Percentiles rank a stretch among this genome's conserved stretches.
These are phyloP conservation scores for Houttuynia cordata DNA, from an alignment of 164 flowering plant genomes.

Conservation along the genomic window DNA sequence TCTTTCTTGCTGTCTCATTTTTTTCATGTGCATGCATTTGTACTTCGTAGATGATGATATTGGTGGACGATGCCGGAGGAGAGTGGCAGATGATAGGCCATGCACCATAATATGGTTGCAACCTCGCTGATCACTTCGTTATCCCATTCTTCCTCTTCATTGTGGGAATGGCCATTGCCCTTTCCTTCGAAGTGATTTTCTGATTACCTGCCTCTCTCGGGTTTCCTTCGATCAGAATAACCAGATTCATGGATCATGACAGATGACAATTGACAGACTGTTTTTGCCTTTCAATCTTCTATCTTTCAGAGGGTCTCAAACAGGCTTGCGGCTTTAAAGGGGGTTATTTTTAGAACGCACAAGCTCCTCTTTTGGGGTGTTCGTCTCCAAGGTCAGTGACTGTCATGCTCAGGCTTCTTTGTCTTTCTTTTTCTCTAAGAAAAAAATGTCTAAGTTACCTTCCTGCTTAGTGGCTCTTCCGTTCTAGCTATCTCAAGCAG, in stretches of 20 bases:
- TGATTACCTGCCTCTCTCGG: not conserved
- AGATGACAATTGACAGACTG: not conserved
- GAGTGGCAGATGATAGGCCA: constrained; percentile 80
- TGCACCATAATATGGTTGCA: constrained; percentile 92
- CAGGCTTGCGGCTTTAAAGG: constrained; percentile 26
- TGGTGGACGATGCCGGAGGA: constrained; percentile 94
- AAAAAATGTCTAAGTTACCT: too few relatives aligned
- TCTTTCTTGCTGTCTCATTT: not conserved
- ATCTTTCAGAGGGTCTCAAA: constrained; percentile 40
- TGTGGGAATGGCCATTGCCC: constrained; percentile 82
- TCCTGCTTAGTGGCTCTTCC: too few relatives aligned
- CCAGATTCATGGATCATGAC: not conserved
- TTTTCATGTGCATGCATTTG: not conserved
- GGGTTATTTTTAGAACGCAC: constrained; percentile 50
- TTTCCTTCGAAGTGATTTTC: constrained; percentile 62
- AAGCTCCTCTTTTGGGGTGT: constrained; percentile 84
- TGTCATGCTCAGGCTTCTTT: not conserved
- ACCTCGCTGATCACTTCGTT: constrained; percentile 87
- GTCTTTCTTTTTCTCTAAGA: too few relatives aligned
- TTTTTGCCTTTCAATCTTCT: not conserved
- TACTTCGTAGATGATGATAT: constrained; percentile 63
- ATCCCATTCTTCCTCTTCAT: constrained; percentile 93
- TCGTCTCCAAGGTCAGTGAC: constrained; percentile 60
- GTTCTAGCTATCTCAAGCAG: too few relatives aligned
- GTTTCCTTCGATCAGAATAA: not conserved